phyloP scores from a whole-genome alignment of 495 filamentous ascomycete species.

The Penicillium daleae region DNA sequence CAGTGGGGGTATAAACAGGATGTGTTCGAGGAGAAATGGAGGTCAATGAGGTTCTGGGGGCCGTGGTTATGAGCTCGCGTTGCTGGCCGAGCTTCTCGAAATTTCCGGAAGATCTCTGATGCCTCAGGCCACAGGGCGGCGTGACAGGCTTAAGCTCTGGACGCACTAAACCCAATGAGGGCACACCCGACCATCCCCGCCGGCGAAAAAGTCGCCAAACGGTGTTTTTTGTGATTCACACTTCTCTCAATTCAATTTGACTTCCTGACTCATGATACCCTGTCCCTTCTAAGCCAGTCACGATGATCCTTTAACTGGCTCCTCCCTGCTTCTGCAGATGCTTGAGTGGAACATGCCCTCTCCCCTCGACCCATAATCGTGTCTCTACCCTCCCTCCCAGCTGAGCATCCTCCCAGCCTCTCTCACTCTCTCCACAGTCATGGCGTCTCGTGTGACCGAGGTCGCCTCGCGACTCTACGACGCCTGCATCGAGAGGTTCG shows the following conservation, averaged over 20 bases:
- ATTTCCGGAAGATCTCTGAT: conserved; percentile 43
- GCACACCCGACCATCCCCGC: conserved; percentile 29
- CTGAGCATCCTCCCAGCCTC: conserved; percentile 20
- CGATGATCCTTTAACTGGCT: conserved; percentile 29
- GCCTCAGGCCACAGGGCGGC: conserved; percentile 34
- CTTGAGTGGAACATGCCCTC: conserved; percentile 30
- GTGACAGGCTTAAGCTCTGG: conserved; percentile 25
- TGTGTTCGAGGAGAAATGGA: conserved; percentile 2
- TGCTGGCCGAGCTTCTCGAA: conserved; percentile 51
- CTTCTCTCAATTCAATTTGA: conserved; percentile 3
- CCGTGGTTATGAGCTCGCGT: conserved; percentile 27
- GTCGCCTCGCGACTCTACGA: conserved; percentile 52
- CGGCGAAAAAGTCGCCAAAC: conserved; percentile 38
- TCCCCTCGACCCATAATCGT: conserved; percentile 25
- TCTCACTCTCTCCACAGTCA: conserved; percentile 36
- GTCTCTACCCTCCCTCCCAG: conserved; percentile 7
- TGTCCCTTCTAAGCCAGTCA: not conserved
- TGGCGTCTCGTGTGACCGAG: conserved; percentile 41
- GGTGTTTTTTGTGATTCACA: conserved; percentile 33
- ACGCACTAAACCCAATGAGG: conserved; percentile 36
- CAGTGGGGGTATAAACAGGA: conserved; percentile 4
- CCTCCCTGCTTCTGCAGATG: conserved; percentile 31
- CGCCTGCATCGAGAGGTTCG: conserved; percentile 42
- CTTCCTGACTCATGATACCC: conserved; percentile 24
- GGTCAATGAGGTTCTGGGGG: conserved; percentile 16